Evolutionary conservation across 495 filamentous ascomycete genomes (phyloP).

Genomic region (Tuber calosporum): DNA sequence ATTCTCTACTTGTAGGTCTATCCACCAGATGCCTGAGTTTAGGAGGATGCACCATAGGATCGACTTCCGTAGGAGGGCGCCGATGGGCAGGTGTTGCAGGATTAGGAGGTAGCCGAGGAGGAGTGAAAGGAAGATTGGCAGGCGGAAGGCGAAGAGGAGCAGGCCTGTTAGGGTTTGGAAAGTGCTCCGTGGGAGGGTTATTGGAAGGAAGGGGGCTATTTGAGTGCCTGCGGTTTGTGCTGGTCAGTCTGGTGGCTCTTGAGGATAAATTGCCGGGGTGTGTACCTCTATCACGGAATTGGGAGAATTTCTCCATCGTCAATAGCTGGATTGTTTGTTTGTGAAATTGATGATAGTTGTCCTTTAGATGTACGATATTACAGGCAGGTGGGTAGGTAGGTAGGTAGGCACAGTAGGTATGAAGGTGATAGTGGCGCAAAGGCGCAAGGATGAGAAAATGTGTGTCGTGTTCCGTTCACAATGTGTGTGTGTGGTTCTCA

Average conservation of each 20-base stretch:
- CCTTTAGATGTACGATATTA: not conserved
- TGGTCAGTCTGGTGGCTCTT: slow-evolving; percentile 21
- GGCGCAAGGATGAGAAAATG: not conserved
- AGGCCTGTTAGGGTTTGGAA: slow-evolving; percentile 57
- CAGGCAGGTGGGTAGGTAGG: not conserved
- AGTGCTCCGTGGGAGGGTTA: slow-evolving; percentile 54
- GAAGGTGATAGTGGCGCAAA: not conserved
- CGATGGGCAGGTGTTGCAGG: slow-evolving; percentile 81
- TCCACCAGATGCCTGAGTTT: slow-evolving; percentile 92
- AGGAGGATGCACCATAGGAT: slow-evolving; percentile 77
- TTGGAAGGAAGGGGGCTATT: slow-evolving; percentile 89
- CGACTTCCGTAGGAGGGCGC: slow-evolving; percentile 68
- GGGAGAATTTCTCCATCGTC: slow-evolving; percentile 92
- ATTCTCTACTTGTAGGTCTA: slow-evolving; percentile 91
- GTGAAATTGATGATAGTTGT: not conserved
- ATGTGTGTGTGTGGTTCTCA: not conserved
- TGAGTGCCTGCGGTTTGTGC: slow-evolving; percentile 62
- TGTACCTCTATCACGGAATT: slow-evolving; percentile 84
- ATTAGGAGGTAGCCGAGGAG: slow-evolving; percentile 66
- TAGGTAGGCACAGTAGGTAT: not conserved
- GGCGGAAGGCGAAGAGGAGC: slow-evolving; percentile 70
- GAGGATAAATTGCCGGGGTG: not conserved
- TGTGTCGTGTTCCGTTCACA: not conserved
- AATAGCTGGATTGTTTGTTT: not conserved
- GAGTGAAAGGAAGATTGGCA: slow-evolving; percentile 67